Percentiles rank a stretch among this genome's conserved stretches.
Evolutionary conservation across 108 stramenopile genomes (phyloP).

Genomic region (Skeletonema menzelii): DNA sequence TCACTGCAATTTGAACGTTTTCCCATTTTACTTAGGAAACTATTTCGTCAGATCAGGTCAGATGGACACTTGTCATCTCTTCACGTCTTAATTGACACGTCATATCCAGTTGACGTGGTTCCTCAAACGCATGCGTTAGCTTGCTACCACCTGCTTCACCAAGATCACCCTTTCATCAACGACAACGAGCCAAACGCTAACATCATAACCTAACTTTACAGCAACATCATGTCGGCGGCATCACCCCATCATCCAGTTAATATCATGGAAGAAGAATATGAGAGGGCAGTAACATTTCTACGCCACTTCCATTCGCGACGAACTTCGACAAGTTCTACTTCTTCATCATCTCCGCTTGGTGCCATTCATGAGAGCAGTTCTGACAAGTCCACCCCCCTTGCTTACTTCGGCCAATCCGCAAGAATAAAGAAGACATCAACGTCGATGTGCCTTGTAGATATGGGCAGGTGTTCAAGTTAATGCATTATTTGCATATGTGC

Average conservation of each 20-base stretch:
- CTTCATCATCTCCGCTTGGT: neutral
- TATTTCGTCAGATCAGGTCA: too few species aligned
- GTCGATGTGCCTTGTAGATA: neutral
- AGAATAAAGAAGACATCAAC: neutral
- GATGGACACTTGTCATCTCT: too few species aligned
- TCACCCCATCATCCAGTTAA: neutral
- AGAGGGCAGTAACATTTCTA: slow-evolving; percentile 32
- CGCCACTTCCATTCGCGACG: slow-evolving; percentile 37
- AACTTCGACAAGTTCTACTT: neutral
- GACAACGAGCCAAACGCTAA: too few species aligned
- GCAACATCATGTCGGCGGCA: neutral
- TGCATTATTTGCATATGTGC: neutral
- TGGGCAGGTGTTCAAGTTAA: neutral
- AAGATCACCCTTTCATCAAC: too few species aligned
- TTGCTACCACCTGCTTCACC: too few species aligned
- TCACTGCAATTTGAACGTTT: too few species aligned
- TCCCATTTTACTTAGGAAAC: too few species aligned
- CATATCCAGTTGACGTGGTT: too few species aligned
- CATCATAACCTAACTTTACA: neutral
- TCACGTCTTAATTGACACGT: too few species aligned
- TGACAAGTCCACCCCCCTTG: neutral
- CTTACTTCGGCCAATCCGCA: neutral
- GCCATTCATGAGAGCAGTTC: neutral
- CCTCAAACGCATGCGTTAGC: too few species aligned
- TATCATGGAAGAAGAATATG: slow-evolving; percentile 14